Evolutionary conservation across 805 yeast species (phyloP), one percentile per base, ranked within the genome.

Genomic region (Myxozyma nipponensis): DNA sequence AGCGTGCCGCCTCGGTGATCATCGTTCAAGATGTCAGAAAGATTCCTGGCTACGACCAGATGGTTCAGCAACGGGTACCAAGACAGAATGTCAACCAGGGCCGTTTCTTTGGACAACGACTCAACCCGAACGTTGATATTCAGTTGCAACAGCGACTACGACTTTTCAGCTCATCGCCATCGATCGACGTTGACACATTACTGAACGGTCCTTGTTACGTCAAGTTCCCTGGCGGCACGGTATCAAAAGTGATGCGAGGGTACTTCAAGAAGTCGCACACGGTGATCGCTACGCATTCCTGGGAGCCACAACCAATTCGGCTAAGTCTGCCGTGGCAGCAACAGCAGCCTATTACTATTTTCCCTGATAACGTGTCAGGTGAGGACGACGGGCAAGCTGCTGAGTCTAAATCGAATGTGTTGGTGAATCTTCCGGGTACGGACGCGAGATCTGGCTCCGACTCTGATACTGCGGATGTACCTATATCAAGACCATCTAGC

Each of bases 171-270:
- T 28, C 13, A 7, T 28, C 32, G 32, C 32, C 32, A 9, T 28
- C 32, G 13, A 13, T 28, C 7, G 32, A 28, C 32, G 32, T 28
- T 28, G 32, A 28, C 32, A 9, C 32, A 9, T 13, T 28, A 9
- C 32, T 28, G 7, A 7, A 13, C 32, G 51, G 57, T 9, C 57
- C 57, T 5, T 37, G 50, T 13, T 53, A 53, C 30, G 57, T 53
- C 24, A 53, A 53, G 35, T 35, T 53, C 21, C 57, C 57, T 4
- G 57, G 57, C n/a, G 28, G 40, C 6, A 6, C 37, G 18, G 39
- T 30, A 25, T 49, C 54, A n/a, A 53, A 25, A 23, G 40, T 50
- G 21, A 46, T 53, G 19, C 25, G 51, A 34, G 57, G 57, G 6
- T 47, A 47, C 21, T 25, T 30, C 22, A 23, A 40, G 17, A 32